A percentile compares a stretch with the other conserved stretches of the same genome.
Evolutionary conservation across 129 eudicot genomes (phyloP).

Genomic region (Sambucus nigra): DNA sequence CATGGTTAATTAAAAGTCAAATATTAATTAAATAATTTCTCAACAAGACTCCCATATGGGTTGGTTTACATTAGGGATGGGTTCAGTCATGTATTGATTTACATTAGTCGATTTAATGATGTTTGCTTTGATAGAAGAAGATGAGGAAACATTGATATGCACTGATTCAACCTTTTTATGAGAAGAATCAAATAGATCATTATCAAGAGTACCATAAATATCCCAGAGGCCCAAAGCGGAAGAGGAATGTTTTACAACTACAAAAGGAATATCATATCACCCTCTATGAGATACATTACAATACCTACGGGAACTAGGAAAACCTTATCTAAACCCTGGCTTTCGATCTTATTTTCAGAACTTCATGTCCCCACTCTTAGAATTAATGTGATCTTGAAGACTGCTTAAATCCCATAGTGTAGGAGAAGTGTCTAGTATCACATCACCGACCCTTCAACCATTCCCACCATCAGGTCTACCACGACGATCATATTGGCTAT

Average conservation of each 20-base stretch:
- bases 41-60: conserved; percentile 12
- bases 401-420: conserved; percentile 83
- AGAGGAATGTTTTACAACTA: conserved; percentile 39
- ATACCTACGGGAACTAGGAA: conserved; percentile 92
- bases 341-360: conserved; percentile 86
- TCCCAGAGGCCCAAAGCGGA: conserved; percentile 72
- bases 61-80: conserved; percentile 13
- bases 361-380: conserved; percentile 82
- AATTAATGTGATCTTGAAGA: conserved; percentile 84
- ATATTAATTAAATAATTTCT: no score
- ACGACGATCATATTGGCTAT: conserved; percentile 64
- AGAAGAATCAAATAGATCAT: conserved; percentile 22
- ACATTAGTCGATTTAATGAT: conserved; percentile 9
- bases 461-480: conserved; percentile 96
- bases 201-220: conserved; percentile 39
- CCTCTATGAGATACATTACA: conserved; percentile 75
- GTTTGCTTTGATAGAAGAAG: conserved; percentile 1
- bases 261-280: conserved; percentile 56
- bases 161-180: no score
- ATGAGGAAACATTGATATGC: no score
- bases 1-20: no score
- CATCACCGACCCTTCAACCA: conserved; percentile 98
- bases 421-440: conserved; percentile 67
- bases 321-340: conserved; percentile 89
- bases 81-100: no score